These are phyloP conservation scores for Pascua sp. DNA, from an alignment of 1,284 basidiomycete species.

Conservation along the genomic window DNA sequence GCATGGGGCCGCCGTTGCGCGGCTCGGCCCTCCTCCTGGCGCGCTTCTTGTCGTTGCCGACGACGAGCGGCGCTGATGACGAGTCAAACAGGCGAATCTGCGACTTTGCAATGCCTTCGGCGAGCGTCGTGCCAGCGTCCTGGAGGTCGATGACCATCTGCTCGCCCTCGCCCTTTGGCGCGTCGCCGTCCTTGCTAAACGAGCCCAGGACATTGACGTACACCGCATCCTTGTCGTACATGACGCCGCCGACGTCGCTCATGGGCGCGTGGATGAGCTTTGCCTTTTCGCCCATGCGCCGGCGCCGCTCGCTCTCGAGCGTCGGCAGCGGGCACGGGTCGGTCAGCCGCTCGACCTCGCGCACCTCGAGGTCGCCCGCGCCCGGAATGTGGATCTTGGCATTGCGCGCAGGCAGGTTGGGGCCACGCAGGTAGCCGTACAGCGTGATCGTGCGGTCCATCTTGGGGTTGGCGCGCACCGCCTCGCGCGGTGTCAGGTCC, in stretches of 20 bases:
- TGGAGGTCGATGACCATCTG: constrained; percentile 97
- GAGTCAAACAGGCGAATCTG: constrained; percentile 82
- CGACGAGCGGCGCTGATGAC: constrained; percentile 62
- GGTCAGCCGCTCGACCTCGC: constrained; percentile 68
- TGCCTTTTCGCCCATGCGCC: constrained; percentile 92
- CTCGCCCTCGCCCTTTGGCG: constrained; percentile 83
- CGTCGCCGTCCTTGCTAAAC: constrained; percentile 64
- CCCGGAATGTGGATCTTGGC: constrained; percentile 89
- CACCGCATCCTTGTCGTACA: constrained; percentile 98
- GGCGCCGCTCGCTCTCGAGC: constrained; percentile 82
- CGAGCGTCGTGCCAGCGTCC: constrained; percentile 77
- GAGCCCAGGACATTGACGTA: constrained; percentile 96
- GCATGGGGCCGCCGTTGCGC: constrained; percentile 36
- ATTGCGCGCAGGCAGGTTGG: constrained; percentile 74
- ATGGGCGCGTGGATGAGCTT: constrained; percentile 96
- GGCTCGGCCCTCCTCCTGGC: constrained; percentile 36
- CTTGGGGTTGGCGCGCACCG: constrained; percentile 76
- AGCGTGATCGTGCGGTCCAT: constrained; percentile 78
- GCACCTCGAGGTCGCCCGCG: constrained; percentile 79
- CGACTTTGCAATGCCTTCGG: constrained; percentile 73
- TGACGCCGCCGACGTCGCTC: constrained; percentile 95
- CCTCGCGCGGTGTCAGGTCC: constrained; percentile 87
- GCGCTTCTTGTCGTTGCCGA: constrained; percentile 28
- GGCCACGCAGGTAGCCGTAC: constrained; percentile 92
- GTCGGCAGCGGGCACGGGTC: constrained; percentile 96